Conservation (phyloP, 2,329 filamentous ascomycete genomes). For the Coleophoma crateriformis region DNA sequence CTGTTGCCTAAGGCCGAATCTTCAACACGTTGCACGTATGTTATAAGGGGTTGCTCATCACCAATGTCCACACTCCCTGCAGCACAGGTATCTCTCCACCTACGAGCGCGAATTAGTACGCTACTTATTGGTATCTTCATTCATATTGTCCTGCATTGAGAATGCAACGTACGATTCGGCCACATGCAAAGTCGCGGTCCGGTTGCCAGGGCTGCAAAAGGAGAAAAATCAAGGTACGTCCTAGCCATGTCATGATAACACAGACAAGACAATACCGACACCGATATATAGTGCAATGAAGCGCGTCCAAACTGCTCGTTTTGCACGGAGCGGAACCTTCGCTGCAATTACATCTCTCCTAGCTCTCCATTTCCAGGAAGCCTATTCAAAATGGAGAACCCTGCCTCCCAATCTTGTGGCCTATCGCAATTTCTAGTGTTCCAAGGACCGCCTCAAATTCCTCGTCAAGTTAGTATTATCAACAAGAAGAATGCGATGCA, state of each 20-base stretch:
- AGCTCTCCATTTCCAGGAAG: too few species aligned
- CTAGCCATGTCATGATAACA: background rate
- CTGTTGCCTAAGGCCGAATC: too few species aligned
- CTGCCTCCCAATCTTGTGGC: background rate
- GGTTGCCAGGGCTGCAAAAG: background rate
- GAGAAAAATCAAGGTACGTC: conserved; percentile 1
- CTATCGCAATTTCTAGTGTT: background rate
- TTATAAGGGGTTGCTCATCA: too few species aligned
- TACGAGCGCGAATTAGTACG: too few species aligned
- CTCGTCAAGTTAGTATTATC: background rate
- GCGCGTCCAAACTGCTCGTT: background rate
- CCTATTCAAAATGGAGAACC: background rate
- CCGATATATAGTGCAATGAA: background rate
- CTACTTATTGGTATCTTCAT: too few species aligned
- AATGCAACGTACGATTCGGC: background rate
- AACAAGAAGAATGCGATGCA: conserved; percentile 1
- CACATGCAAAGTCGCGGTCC: background rate
- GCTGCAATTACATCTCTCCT: background rate
- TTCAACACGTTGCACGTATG: too few species aligned
- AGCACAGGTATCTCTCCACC: too few species aligned
- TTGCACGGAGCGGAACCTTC: background rate
- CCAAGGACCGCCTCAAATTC: background rate
- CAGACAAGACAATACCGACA: background rate
- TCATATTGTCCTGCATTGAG: background rate
- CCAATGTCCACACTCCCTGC: too few species aligned